Base-by-base conservation (phyloP, 1,284 basidiomycete genomes). In the Apiotrichum siamense region DNA sequence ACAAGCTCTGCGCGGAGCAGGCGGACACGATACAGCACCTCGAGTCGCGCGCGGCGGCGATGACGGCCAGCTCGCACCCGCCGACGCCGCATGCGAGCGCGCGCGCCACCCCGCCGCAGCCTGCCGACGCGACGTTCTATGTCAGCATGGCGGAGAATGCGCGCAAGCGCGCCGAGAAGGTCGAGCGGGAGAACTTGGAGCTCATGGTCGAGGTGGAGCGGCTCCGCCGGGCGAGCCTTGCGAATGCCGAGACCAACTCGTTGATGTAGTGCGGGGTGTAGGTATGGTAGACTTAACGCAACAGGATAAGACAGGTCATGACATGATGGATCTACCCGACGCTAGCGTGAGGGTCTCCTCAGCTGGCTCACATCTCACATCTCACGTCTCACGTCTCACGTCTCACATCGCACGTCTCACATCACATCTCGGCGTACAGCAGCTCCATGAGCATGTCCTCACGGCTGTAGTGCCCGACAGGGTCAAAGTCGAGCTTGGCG, bases 401-500 rank as follows among this genome's bases (percentile, higher is more conserved):
- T 18, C 24, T 29, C 26, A 9, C 23, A 7, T 18, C 23, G 4
- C 21, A 20, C 6, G 13, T 40, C 7, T 40, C 38, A 15, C 24
- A 11, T 23, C 26, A 9, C 42, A 25, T 13, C 29, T 20, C 23
- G 21, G 31, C 23, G 18, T 47, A 43, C 13, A 57, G 47, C 29
- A 57, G 44, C 7, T 42, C 55, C 40, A 57, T 49, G 31, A 76
- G 52, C 21, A 75, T 55, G 37, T 85, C 83, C 33, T 80, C 77
- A 52, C 85, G 67, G 1, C 82, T 77, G 67, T 87, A 86, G 69
- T 86, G 83, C 17, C 85, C 86, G 0, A 79, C 78, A 3, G 79
- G 77, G 64, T 87, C 86, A 50, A 87, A 70, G 65, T 87, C 85
- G 61, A 85, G 83, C 69, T 85, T 85, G 25, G 83, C 84, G 42